A percentile compares a stretch with the other conserved stretches of the same genome.
phyloP scores from a whole-genome alignment of 495 filamentous ascomycete genomes.

The Trichodelitschia bisporula region DNA sequence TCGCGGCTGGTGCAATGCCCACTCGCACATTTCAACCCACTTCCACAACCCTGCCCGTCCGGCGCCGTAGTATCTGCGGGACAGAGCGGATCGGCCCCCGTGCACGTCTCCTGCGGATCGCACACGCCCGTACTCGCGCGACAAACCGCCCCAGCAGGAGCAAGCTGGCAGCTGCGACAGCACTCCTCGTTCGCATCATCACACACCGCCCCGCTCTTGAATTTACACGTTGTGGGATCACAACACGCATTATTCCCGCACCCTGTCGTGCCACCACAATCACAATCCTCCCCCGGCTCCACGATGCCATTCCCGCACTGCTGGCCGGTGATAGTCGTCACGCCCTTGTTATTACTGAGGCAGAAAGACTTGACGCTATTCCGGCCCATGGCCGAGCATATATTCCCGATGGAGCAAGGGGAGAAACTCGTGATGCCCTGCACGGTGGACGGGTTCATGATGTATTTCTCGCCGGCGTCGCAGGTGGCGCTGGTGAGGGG shows the following conservation, averaged over 20 bases:
- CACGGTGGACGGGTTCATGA: slow-evolving; percentile 87
- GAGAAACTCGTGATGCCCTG: slow-evolving; percentile 55
- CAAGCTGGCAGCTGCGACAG: slow-evolving; percentile 55
- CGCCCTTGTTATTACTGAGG: slow-evolving; percentile 56
- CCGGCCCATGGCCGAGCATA: slow-evolving; percentile 71
- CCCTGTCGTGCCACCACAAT: slow-evolving; percentile 55
- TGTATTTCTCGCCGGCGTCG: slow-evolving; percentile 49
- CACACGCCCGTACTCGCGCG: slow-evolving; percentile 53
- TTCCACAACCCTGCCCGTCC: slow-evolving; percentile 46
- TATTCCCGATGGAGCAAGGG: slow-evolving; percentile 72
- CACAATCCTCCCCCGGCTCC: slow-evolving; percentile 80
- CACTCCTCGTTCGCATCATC: slow-evolving; percentile 84
- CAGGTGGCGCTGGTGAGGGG: slow-evolving; percentile 46
- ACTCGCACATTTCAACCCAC: slow-evolving; percentile 55
- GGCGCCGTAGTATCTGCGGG: slow-evolving; percentile 41
- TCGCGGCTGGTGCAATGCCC: slow-evolving; percentile 90
- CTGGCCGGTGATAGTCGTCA: slow-evolving; percentile 64
- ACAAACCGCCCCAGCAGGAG: slow-evolving; percentile 42
- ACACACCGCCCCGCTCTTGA: slow-evolving; percentile 49
- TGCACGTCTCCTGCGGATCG: slow-evolving; percentile 65
- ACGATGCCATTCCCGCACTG: slow-evolving; percentile 96
- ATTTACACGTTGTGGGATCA: slow-evolving; percentile 71
- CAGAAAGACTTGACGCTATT: slow-evolving; percentile 56
- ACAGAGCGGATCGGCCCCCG: slow-evolving; percentile 46
- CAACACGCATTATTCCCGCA: slow-evolving; percentile 66